Percentiles rank a stretch among this genome's conserved stretches.
Conservation (phyloP, 345 rosid genomes). For the Salix viminalis region DNA sequence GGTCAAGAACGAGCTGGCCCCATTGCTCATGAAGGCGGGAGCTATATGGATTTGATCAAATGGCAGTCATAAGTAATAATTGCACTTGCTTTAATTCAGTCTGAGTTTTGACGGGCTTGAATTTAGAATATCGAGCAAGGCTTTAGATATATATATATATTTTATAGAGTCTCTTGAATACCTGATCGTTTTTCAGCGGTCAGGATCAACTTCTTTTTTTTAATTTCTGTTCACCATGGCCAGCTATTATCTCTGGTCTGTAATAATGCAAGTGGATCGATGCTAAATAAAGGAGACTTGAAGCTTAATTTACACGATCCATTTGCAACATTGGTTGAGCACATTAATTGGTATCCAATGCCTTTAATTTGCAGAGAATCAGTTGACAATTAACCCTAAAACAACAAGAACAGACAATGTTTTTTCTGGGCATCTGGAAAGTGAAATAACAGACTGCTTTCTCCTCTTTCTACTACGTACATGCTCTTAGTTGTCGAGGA, state of each 20-base stretch:
- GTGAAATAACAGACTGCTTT: neutral
- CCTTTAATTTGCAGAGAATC: neutral
- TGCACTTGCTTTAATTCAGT: neutral
- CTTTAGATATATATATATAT: neutral
- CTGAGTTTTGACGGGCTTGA: too few relatives aligned
- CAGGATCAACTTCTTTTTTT: neutral
- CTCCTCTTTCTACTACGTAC: neutral
- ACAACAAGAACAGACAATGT: neutral
- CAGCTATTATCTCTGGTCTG: neutral
- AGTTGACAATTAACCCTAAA: neutral
- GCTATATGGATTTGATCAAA: conserved; percentile 72
- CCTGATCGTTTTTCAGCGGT: neutral
- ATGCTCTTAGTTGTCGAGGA: too few relatives aligned
- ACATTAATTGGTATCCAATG: neutral
- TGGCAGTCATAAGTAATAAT: neutral
- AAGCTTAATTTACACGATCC: neutral
- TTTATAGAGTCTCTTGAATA: neutral
- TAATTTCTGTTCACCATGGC: neutral
- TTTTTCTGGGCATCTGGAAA: neutral
- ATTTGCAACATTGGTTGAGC: neutral
- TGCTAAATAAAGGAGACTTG: neutral
- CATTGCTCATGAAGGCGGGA: conserved; percentile 64
- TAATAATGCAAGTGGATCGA: neutral
- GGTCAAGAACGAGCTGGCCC: conserved; percentile 56
- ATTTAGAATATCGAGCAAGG: neutral